Evolutionary conservation across 2,329 filamentous ascomycete genomes (phyloP).

Genomic region (Chaetomiaceae sp.): DNA sequence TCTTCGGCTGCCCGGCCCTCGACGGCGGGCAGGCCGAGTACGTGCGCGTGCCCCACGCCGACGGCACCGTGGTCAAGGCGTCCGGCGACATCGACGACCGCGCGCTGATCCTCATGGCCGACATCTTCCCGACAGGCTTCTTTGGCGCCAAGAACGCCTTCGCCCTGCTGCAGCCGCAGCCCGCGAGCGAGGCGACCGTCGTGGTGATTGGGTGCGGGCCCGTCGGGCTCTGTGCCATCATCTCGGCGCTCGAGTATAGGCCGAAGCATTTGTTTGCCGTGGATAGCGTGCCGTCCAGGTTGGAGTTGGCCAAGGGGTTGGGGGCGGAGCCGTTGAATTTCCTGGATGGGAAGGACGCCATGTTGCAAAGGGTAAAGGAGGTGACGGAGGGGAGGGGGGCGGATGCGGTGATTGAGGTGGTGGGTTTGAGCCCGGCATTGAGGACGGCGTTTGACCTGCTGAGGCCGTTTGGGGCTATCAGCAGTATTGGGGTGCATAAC

Average conservation of each 20-base stretch:
- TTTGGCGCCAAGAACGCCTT: constrained; percentile 80
- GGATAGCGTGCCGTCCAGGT: constrained; percentile 69
- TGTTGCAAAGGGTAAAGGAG: constrained; percentile 66
- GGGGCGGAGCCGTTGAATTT: constrained; percentile 85
- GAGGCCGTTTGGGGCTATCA: constrained; percentile 68
- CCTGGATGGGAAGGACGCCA: constrained; percentile 54
- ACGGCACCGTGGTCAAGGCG: constrained; percentile 73
- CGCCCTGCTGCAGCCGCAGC: constrained; percentile 50
- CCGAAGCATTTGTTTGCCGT: constrained; percentile 75
- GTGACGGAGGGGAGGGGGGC: constrained; percentile 76
- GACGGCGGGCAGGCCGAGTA: constrained; percentile 82
- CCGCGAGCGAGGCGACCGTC: constrained; percentile 63
- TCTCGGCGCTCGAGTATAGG: constrained; percentile 70
- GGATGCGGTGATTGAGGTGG: constrained; percentile 78
- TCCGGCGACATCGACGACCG: constrained; percentile 67
- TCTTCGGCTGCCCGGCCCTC: constrained; percentile 66
- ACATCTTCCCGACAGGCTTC: constrained; percentile 85
- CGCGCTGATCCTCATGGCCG: constrained; percentile 80
- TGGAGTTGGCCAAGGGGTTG: constrained; percentile 67
- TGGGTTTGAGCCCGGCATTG: constrained; percentile 65
- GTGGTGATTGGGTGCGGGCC: constrained; percentile 82
- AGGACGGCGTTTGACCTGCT: constrained; percentile 67
- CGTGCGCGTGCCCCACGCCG: constrained; percentile 74
- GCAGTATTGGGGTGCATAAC: constrained; percentile 73
- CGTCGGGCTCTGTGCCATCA: constrained; percentile 77